These are phyloP conservation scores for Mycosphaerella sp. DNA, from an alignment of 2,329 filamentous ascomycete genomes.

Conservation along the genomic window DNA sequence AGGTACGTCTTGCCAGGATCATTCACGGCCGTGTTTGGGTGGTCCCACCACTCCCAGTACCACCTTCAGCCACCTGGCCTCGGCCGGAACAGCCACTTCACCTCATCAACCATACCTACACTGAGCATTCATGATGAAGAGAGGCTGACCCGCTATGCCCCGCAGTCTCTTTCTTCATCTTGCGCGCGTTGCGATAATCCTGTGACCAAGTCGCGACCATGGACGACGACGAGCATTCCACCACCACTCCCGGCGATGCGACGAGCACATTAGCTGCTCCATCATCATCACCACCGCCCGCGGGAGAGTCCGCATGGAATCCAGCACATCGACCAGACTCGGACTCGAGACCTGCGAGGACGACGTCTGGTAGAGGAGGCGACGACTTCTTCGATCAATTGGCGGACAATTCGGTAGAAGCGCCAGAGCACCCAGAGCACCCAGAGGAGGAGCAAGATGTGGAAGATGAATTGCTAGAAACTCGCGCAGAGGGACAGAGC, in stretches of 20 bases:
- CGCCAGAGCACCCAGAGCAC: conserved; percentile 7
- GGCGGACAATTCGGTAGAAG: conserved; percentile 25
- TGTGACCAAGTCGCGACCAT: conserved; percentile 13
- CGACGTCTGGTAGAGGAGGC: conserved; percentile 21
- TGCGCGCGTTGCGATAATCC: conserved; percentile 1
- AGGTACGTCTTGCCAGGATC: background rate
- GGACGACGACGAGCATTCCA: conserved; percentile 33
- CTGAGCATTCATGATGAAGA: background rate
- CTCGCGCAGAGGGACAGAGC: conserved; percentile 10
- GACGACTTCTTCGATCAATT: conserved; percentile 37
- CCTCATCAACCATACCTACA: background rate
- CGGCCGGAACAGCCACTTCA: background rate
- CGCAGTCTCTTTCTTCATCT: background rate
- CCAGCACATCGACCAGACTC: conserved; percentile 44
- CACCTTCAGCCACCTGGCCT: background rate
- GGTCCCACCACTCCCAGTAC: no score
- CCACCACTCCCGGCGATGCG: conserved; percentile 27
- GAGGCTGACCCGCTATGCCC: background rate
- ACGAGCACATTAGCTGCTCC: conserved; percentile 6
- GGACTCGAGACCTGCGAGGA: conserved; percentile 16
- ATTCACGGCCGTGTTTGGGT: background rate
- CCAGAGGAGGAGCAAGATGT: conserved; percentile 3
- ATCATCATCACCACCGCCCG: background rate
- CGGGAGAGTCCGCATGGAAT: conserved; percentile 43
- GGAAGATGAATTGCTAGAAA: conserved; percentile 4